Base-by-base conservation (phyloP, 2,329 filamentous ascomycete species). In the Fusarium chlamydosporum region DNA sequence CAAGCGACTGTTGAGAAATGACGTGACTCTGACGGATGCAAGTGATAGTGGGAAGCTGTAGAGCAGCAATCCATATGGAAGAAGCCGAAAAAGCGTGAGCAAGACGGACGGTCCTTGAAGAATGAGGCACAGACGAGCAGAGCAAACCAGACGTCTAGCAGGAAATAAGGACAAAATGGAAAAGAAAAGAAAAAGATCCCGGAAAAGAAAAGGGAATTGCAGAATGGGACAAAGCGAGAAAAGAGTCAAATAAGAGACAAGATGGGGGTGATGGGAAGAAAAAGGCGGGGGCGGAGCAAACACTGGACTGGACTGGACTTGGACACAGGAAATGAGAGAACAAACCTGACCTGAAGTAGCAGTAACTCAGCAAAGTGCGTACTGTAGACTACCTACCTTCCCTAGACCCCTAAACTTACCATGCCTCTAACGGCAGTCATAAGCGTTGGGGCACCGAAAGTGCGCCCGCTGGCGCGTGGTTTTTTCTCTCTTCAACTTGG, bases 171-270 rank as follows among this genome's bases (percentile, higher is more conserved):
- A 41, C 38, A 41, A 53, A 57, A 50, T 59, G 35, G 15, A 33
- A 41, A 38, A 54, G 41, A 62, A 68, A 27, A 52, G 37, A 57
- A 34, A 65, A 56, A 48, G 61, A 70, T 63, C 69, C 69, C 65
- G 67, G 72, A 68, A 73, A 72, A 74, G 69, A 74, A 73, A 72
- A 73, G 69, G 71, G 71, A 71, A 72, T 72, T 67, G 55, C 62
- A 57, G 47, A 63, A 65, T 56, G 54, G 47, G 59, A 66, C 53
- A 70, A 63, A 54, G 56, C 54, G 41, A 57, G 62, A 56, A 65
- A 65, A 65, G 58, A 70, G 65, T 72, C 59, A 53, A 72, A 65
- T 61, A 58, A 71, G 58, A 56, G 43, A 50, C 61, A 55, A 29
- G 48, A 45, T 50, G 67, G 53, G 67, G 55, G 56, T 61, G 34